A percentile compares a stretch with the other conserved stretches of the same genome.
These are phyloP conservation scores for Sporisorium exsertum DNA, from an alignment of 1,284 basidiomycete genomes.

Conservation along the genomic window DNA sequence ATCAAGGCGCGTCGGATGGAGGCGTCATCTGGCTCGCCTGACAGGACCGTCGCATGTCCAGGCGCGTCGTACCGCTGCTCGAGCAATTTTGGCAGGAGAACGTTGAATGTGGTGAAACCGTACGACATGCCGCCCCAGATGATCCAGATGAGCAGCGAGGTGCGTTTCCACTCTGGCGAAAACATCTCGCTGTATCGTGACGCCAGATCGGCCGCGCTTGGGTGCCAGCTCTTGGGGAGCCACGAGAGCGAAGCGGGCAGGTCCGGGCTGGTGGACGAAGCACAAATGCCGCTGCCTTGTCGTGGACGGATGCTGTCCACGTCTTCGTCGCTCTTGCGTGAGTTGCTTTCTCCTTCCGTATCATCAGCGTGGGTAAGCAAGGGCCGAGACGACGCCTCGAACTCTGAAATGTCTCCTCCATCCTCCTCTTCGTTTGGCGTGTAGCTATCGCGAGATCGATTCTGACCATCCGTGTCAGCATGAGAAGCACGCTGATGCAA, in stretches of 20 bases:
- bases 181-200: conserved; percentile 82
- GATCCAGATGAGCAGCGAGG: conserved; percentile 76
- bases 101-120: conserved; percentile 97
- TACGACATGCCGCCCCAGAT: conserved; percentile 63
- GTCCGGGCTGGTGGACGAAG: neutral
- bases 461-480: too few relatives aligned
- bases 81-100: conserved; percentile 89
- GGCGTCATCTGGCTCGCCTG: conserved; percentile 26
- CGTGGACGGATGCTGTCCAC: conserved; percentile 6
- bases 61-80: conserved; percentile 36
- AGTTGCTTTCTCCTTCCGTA: neutral
- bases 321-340: conserved; percentile 14
- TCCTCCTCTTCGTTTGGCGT: conserved; percentile 8
- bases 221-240: conserved; percentile 43
- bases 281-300: conserved; percentile 1
- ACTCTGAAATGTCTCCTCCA: neutral
- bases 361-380: neutral
- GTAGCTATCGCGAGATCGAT: conserved; percentile 2
- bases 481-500: conserved; percentile 11
- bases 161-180: conserved; percentile 82
- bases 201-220: conserved; percentile 58
- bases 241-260: conserved; percentile 32
- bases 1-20: conserved; percentile 35
- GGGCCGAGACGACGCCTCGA: conserved; percentile 10
- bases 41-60: neutral